Evolutionary conservation across 2,329 filamentous ascomycete genomes (phyloP).

Genomic region (Ambrosiella xylebori): DNA sequence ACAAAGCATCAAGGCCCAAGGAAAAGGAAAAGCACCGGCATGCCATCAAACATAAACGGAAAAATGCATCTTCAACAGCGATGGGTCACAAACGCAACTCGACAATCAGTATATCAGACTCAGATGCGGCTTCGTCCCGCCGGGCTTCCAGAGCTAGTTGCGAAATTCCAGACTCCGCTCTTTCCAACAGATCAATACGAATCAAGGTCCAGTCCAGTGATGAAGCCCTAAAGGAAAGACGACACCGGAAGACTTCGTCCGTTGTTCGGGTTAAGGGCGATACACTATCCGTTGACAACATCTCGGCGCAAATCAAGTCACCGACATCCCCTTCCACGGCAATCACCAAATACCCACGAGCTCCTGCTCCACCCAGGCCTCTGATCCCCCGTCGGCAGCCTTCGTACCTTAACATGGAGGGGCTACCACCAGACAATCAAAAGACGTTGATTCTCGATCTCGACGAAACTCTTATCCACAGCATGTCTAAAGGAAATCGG

Average conservation of each 20-base stretch:
- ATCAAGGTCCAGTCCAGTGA: conserved; percentile 72
- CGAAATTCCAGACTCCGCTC: background rate
- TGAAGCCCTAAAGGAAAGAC: conserved; percentile 54
- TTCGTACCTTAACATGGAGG: conserved; percentile 56
- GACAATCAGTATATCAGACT: conserved; percentile 8
- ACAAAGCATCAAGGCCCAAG: background rate
- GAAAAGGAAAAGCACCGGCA: conserved; percentile 2
- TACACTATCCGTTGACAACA: conserved; percentile 23
- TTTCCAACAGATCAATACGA: conserved; percentile 52
- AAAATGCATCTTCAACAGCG: background rate
- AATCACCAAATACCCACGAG: conserved; percentile 78
- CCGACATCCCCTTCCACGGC: conserved; percentile 67
- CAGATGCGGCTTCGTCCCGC: conserved; percentile 4
- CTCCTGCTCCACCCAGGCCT: conserved; percentile 74
- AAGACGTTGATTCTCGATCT: conserved; percentile 93
- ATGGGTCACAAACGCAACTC: conserved; percentile 22
- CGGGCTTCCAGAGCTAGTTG: conserved; percentile 3
- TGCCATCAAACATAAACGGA: conserved; percentile 4
- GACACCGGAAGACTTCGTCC: conserved; percentile 40
- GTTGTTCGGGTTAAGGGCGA: conserved; percentile 13
- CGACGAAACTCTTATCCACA: conserved; percentile 95
- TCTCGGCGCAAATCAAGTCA: conserved; percentile 77
- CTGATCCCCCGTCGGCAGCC: conserved; percentile 78
- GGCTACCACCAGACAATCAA: conserved; percentile 40
- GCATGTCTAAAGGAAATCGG: conserved; percentile 86